Conservation (phyloP, 768 basidiomycete genomes). For the Trametes cubensis region DNA sequence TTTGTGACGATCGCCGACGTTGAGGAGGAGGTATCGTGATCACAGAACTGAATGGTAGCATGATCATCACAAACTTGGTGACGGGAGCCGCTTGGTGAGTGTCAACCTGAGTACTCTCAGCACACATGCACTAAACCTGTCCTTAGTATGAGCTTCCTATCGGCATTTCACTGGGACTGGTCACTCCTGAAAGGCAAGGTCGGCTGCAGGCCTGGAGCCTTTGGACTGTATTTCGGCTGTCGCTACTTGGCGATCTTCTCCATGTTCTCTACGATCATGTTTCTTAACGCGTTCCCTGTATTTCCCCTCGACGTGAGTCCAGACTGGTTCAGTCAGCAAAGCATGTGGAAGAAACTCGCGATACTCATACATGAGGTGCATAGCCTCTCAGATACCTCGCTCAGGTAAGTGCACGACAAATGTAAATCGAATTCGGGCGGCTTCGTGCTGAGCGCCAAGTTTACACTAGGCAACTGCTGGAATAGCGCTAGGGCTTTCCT, state of each 20-base stretch:
- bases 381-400: constrained; percentile 5
- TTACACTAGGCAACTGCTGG: background rate
- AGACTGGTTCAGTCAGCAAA: background rate
- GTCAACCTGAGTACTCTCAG: background rate
- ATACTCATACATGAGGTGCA: background rate
- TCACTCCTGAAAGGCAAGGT: background rate
- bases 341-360: background rate
- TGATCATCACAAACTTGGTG: constrained; percentile 10
- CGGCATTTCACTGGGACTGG: constrained; percentile 11
- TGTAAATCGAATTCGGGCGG: background rate
- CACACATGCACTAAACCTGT: background rate
- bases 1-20: background rate
- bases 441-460: background rate
- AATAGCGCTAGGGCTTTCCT: background rate
- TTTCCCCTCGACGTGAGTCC: background rate
- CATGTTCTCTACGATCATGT: constrained; percentile 1
- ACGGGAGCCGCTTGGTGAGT: constrained; percentile 15
- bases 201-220: constrained; percentile 11
- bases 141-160: constrained; percentile 11
- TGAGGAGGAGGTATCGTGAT: too few relatives aligned
- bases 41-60: background rate
- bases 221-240: constrained; percentile 9
- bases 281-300: constrained; percentile 2
- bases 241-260: constrained; percentile 15
- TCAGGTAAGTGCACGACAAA: background rate